These are phyloP conservation scores for Pinus albicaulis DNA, from an alignment of 75 land plant genomes.

Conservation along the genomic window DNA sequence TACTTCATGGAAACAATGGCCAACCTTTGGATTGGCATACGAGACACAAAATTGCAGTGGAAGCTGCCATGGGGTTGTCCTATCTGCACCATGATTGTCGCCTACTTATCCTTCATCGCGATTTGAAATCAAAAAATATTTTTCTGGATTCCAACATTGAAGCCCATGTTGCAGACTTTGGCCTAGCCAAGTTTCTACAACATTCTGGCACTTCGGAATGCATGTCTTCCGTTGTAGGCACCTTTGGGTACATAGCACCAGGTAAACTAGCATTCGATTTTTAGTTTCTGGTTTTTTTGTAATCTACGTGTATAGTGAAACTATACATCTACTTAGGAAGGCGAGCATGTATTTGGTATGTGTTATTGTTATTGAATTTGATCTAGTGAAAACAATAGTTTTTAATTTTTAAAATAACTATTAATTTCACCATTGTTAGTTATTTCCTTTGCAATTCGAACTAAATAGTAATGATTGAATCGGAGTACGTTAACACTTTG, in stretches of 20 bases:
- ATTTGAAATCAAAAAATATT: constrained; percentile 76
- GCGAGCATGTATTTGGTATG: too few species aligned
- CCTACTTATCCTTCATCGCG: constrained; percentile 66
- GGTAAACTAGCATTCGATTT: constrained; percentile 17
- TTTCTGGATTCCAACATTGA: constrained; percentile 47
- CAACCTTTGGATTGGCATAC: constrained; percentile 47
- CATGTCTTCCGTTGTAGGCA: constrained; percentile 76
- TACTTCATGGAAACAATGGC: constrained; percentile 60
- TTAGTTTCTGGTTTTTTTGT: too few species aligned
- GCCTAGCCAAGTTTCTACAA: constrained; percentile 68
- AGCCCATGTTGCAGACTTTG: constrained; percentile 70
- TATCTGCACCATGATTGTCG: constrained; percentile 80
- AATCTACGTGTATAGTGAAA: too few species aligned
- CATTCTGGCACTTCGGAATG: constrained; percentile 50
- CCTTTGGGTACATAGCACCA: constrained; percentile 85
- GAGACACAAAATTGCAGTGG: constrained; percentile 63
- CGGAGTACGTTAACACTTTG: too few species aligned
- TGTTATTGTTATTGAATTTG: too few species aligned
- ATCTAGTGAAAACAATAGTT: too few species aligned
- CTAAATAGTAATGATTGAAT: too few species aligned
- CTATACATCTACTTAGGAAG: too few species aligned
- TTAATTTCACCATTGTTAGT: too few species aligned
- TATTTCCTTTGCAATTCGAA: too few species aligned
- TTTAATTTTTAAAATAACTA: too few species aligned
- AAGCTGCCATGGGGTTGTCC: constrained; percentile 60